Conservation (phyloP, 202 grass and related monocot species). For the Brachypodium distachyon region DNA sequence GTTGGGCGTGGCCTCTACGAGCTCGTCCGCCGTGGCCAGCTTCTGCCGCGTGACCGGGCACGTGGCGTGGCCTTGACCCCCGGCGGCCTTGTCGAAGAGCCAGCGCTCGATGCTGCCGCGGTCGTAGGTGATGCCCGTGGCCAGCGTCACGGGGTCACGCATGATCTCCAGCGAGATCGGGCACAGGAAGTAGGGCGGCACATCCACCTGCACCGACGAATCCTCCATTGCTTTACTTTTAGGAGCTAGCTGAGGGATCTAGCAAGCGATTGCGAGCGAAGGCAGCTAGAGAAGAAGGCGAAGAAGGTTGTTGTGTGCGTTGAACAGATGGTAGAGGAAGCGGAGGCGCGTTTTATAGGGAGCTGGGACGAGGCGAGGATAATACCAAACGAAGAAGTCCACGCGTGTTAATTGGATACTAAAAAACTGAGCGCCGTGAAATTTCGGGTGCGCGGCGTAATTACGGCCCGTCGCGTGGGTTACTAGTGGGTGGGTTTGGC, state of each 20-base stretch:
- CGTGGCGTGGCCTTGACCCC: neutral
- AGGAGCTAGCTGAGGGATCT: neutral
- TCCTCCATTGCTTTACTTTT: conserved; percentile 14
- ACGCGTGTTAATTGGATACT: neutral
- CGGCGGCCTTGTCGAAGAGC: conserved; percentile 38
- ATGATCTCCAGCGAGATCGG: conserved; percentile 85
- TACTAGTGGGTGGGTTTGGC: too few relatives aligned
- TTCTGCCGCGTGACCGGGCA: conserved; percentile 52
- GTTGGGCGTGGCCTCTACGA: conserved; percentile 71
- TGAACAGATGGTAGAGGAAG: conserved; percentile 7
- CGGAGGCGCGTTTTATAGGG: conserved; percentile 20
- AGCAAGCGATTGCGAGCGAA: neutral
- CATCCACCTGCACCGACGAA: conserved; percentile 25
- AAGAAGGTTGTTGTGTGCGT: neutral
- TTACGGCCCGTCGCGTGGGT: too few relatives aligned
- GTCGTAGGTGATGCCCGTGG: conserved; percentile 83
- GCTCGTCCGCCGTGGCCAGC: conserved; percentile 13
- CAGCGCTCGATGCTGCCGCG: conserved; percentile 67
- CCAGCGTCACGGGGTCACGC: conserved; percentile 63
- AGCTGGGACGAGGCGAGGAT: neutral
- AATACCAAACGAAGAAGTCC: conserved; percentile 8
- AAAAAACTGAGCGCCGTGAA: neutral
- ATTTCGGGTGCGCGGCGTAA: neutral
- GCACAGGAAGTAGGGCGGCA: conserved; percentile 70
- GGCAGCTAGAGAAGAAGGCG: neutral